Evolutionary conservation across 2,329 filamentous ascomycete species (phyloP), one percentile per base, ranked within the genome.

Genomic region (Colletotrichum tofieldiae): DNA sequence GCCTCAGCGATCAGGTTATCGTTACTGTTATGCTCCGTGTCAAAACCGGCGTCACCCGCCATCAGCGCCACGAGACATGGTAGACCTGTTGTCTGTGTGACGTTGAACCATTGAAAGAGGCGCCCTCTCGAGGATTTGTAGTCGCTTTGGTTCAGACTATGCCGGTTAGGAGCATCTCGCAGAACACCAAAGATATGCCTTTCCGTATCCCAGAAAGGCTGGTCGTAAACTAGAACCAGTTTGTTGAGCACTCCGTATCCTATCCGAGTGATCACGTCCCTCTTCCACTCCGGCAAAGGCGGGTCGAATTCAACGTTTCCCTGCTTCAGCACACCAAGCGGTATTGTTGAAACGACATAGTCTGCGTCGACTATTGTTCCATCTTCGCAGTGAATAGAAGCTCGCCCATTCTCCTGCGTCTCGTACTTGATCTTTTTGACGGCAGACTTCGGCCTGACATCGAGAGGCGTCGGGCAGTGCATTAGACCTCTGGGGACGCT

Each of bases 91-190:
- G 94, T 97, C 76, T 94, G 94, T 72, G 95, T 93, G 66, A 95
- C 94, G 77, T 99, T 98, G 90, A 98, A 98, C 90, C 98, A 98
- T 77, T 99, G 90, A 78, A 98, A 99, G 83, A 98, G 98, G 32
- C 95, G 92, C n/a, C 96, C 96, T 65, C 96, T 91, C 73, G 91
- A 92, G 4, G 88, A 86, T 6, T 91, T 86, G 78, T 98, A 98
- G 75, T 98, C 93, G 62, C 89, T 89, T 77, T 97, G 94, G 55
- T 91, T 86, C 66, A 95, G 87, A 78, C 94, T 97, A 68, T 91
- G 88, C 4, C 88, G 85, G 72, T 90, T 89, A 29, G 88, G 85
- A 3, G 95, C 91, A 75, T 94, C 91, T 69, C 95, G 92, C 52
- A 99, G 85, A 51, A 98, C 90, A 14, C 96, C 97, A 81, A 99